Percentiles rank a stretch among this genome's conserved stretches.
Conservation (phyloP, 352 stramenopile species). For the Globisporangium carolinianum region DNA sequence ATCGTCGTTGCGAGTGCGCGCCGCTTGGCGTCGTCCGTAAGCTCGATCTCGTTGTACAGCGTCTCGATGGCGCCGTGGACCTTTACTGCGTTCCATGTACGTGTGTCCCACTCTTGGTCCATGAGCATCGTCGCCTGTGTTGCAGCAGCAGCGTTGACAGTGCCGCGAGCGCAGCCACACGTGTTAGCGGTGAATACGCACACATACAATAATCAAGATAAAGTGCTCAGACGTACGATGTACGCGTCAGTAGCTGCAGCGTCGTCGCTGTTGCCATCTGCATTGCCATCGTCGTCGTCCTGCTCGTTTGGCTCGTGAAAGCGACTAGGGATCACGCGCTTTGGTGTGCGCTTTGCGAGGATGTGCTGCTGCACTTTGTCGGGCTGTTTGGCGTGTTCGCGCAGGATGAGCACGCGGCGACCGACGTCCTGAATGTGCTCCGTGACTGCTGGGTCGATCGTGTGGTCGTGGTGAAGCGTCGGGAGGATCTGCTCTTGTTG, state of each 20-base stretch:
- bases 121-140: conserved; percentile 63
- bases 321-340: conserved; percentile 48
- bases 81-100: conserved; percentile 52
- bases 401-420: conserved; percentile 40
- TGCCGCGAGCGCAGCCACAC: not conserved
- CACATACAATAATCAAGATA: too few relatives aligned
- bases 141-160: conserved; percentile 2
- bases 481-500: conserved; percentile 52
- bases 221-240: conserved; percentile 36
- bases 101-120: conserved; percentile 79
- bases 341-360: conserved; percentile 17
- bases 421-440: conserved; percentile 63
- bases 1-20: conserved; percentile 59
- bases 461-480: conserved; percentile 43
- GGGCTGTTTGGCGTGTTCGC: conserved; percentile 30
- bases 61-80: conserved; percentile 53
- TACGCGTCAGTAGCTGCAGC: conserved; percentile 25
- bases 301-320: conserved; percentile 29
- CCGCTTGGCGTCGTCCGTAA: conserved; percentile 27
- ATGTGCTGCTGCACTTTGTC: conserved; percentile 22
- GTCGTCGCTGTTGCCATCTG: conserved; percentile 15
- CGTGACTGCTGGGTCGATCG: conserved; percentile 20
- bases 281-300: conserved; percentile 17
- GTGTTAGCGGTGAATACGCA: too few relatives aligned
- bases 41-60: conserved; percentile 62